These are phyloP conservation scores for Physcomitrellopsis africana DNA, from an alignment of 225 moss, liverwort and hornwort genomes.

Conservation along the genomic window DNA sequence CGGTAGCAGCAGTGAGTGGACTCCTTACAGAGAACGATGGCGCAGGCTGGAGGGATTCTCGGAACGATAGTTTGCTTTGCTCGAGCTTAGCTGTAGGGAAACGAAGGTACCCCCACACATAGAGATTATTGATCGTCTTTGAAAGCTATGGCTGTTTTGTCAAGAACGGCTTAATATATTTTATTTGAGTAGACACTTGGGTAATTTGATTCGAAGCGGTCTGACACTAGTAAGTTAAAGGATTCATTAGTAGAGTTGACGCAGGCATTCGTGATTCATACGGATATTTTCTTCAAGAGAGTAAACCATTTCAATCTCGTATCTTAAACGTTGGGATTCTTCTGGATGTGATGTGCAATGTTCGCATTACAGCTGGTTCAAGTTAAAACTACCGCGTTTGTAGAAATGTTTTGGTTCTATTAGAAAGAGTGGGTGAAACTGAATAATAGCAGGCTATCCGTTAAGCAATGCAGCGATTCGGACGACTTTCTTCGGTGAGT, in stretches of 20 bases:
- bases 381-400: not conserved
- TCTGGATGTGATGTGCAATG: constrained; percentile 7
- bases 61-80: too few species aligned
- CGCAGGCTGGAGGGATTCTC: too few species aligned
- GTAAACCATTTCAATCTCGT: constrained; percentile 22
- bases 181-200: not conserved
- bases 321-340: not conserved
- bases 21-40: constrained; percentile 14
- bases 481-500: too few species aligned
- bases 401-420: not conserved
- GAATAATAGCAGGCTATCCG: not conserved
- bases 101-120: too few species aligned
- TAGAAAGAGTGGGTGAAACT: not conserved
- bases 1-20: constrained; percentile 20
- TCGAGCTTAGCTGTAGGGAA: too few species aligned
- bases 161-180: not conserved
- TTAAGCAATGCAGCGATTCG: not conserved
- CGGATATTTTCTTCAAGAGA: not conserved
- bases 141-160: too few species aligned
- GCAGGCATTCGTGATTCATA: constrained; percentile 21
- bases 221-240: constrained; percentile 16
- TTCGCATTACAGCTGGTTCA: constrained; percentile 13
- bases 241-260: not conserved
- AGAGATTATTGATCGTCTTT: too few species aligned
- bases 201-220: constrained; percentile 12